phyloP scores from a whole-genome alignment of 2,329 filamentous ascomycete species.

The Penicillium sp. region DNA sequence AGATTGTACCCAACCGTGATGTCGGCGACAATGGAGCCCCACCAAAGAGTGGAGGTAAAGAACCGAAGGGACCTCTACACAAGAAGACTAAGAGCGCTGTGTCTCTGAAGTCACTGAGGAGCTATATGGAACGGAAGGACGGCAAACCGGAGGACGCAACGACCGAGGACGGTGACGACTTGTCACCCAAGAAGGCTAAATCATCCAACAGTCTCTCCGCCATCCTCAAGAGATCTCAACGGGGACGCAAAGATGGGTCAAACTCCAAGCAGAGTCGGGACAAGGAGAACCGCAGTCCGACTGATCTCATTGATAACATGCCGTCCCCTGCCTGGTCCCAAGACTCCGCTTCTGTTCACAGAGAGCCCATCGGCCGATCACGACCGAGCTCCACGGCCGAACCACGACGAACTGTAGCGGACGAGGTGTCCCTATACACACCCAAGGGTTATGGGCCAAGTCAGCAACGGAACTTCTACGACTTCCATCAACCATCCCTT shows the following conservation, averaged over 20 bases:
- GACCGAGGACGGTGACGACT: constrained; percentile 37
- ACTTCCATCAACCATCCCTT: constrained; percentile 51
- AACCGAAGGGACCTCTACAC: constrained; percentile 43
- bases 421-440: constrained; percentile 61
- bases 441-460: constrained; percentile 61
- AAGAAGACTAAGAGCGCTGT: constrained; percentile 58
- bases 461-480: constrained; percentile 63
- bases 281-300: constrained; percentile 79
- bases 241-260: constrained; percentile 61
- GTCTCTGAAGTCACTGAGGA: constrained; percentile 52
- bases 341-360: constrained; percentile 55
- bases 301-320: constrained; percentile 45
- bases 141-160: constrained; percentile 32
- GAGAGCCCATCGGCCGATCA: constrained; percentile 32
- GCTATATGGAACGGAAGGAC: constrained; percentile 50
- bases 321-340: constrained; percentile 79
- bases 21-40: constrained; percentile 26
- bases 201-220: constrained; percentile 79
- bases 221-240: constrained; percentile 73
- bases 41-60: constrained; percentile 42
- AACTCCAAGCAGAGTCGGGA: constrained; percentile 59
- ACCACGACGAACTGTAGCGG: constrained; percentile 48
- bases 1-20: constrained; percentile 43
- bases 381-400: constrained; percentile 45
- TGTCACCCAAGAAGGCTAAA: constrained; percentile 69